phyloP scores from a whole-genome alignment of 257 asterid species.

The Gentiana straminea region DNA sequence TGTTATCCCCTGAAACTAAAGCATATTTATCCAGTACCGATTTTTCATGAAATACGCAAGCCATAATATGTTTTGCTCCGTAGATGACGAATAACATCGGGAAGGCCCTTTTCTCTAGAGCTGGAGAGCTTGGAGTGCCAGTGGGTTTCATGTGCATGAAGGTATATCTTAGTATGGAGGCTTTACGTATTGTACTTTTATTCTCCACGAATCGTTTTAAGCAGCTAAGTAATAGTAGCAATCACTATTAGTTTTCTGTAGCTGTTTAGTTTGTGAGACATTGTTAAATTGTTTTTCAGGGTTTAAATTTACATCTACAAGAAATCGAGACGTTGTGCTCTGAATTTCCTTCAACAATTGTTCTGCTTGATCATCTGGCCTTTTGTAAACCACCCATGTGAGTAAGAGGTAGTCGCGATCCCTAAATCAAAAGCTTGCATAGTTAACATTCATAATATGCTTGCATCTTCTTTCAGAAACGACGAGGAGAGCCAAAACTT shows the following conservation, averaged over 20 bases:
- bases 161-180: slow-evolving; percentile 24
- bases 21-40: neutral
- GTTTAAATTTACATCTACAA: slow-evolving; percentile 57
- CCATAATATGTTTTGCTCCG: slow-evolving; percentile 1
- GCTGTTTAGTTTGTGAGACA: neutral
- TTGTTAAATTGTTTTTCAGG: slow-evolving; percentile 29
- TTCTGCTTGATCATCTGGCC: slow-evolving; percentile 65
- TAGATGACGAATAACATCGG: slow-evolving; percentile 89
- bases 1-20: neutral
- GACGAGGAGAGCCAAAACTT: slow-evolving; percentile 37
- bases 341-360: slow-evolving; percentile 67
- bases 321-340: slow-evolving; percentile 71
- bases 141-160: slow-evolving; percentile 93
- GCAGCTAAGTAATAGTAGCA: neutral
- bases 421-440: neutral
- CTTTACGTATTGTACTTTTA: neutral
- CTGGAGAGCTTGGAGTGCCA: slow-evolving; percentile 77
- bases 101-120: slow-evolving; percentile 64
- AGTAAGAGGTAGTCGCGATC: slow-evolving; percentile 16
- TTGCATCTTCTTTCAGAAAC: slow-evolving; percentile 30
- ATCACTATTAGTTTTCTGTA: neutral
- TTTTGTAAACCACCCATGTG: slow-evolving; percentile 85
- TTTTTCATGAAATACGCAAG: no score
- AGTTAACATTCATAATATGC: slow-evolving; percentile 5
- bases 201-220: neutral